Evolutionary conservation across 108 stramenopile species (phyloP).

Genomic region (Conticribra guillardii): DNA sequence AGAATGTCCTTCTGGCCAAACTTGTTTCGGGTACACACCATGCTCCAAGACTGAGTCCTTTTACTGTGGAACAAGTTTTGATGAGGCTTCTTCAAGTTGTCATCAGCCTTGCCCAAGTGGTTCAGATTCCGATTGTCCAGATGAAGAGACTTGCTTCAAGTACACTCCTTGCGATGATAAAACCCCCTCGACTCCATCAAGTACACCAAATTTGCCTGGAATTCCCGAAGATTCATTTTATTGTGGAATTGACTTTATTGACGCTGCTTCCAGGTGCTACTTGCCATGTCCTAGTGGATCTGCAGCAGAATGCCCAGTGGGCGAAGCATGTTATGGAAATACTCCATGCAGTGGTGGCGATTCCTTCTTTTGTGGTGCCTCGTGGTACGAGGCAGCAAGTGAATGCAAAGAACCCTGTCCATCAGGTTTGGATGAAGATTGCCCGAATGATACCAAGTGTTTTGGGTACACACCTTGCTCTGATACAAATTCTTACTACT

Average conservation of each 20-base stretch:
- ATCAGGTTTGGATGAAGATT: slow-evolving; percentile 47
- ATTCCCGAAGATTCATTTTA: slow-evolving; percentile 36
- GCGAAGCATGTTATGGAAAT: slow-evolving; percentile 51
- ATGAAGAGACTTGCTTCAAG: slow-evolving; percentile 38
- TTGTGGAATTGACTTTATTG: slow-evolving; percentile 45
- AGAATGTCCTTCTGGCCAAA: slow-evolving; percentile 30
- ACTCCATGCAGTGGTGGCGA: slow-evolving; percentile 46
- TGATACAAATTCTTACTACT: slow-evolving; percentile 49
- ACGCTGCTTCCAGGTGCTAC: slow-evolving; percentile 46
- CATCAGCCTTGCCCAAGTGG: slow-evolving; percentile 45
- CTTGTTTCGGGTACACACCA: slow-evolving; percentile 50
- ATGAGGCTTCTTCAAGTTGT: slow-evolving; percentile 47
- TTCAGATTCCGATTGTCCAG: slow-evolving; percentile 36
- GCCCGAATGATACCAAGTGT: slow-evolving; percentile 42
- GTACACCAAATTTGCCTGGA: neutral
- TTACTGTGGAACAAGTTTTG: slow-evolving; percentile 48
- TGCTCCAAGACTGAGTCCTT: slow-evolving; percentile 52
- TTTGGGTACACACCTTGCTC: slow-evolving; percentile 51
- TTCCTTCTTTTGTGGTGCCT: slow-evolving; percentile 48
- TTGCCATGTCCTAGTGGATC: slow-evolving; percentile 50
- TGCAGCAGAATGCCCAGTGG: slow-evolving; percentile 50
- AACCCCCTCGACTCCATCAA: neutral
- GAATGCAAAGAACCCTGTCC: slow-evolving; percentile 50
- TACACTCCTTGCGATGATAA: slow-evolving; percentile 50
- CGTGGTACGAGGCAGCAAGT: slow-evolving; percentile 55